Conservation (phyloP, 805 yeast species). For the Metschnikowia lachancei region DNA sequence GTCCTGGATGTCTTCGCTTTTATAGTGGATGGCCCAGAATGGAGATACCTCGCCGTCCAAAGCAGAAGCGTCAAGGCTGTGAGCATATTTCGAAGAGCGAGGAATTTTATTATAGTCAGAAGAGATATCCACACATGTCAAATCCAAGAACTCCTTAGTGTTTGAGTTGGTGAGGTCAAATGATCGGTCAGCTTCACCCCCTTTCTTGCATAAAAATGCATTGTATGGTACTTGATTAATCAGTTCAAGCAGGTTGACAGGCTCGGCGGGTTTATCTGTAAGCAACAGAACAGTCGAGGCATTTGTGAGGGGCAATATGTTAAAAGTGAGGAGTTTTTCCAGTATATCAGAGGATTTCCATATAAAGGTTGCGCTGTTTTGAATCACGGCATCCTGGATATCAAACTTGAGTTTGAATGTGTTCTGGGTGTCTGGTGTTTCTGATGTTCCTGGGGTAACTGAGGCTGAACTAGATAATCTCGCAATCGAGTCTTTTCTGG, state of each 20-base stretch:
- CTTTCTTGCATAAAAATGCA: constrained; percentile 17
- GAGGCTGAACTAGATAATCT: not conserved
- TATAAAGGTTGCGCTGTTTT: constrained; percentile 8
- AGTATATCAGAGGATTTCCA: constrained; percentile 10
- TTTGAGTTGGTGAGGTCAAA: constrained; percentile 39
- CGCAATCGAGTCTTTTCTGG: constrained; percentile 24
- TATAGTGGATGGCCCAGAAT: constrained; percentile 47
- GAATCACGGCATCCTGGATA: constrained; percentile 11
- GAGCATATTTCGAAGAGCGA: constrained; percentile 39
- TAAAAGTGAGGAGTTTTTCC: not conserved
- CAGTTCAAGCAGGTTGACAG: constrained; percentile 1
- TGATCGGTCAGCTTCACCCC: constrained; percentile 8
- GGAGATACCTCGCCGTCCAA: constrained; percentile 49
- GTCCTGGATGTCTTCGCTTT: constrained; percentile 34
- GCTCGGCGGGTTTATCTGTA: constrained; percentile 2
- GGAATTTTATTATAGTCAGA: constrained; percentile 40
- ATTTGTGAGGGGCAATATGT: constrained; percentile 12
- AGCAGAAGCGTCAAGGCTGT: constrained; percentile 51
- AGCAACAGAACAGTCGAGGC: constrained; percentile 17
- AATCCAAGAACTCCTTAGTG: constrained; percentile 34
- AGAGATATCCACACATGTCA: constrained; percentile 14
- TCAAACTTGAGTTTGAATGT: constrained; percentile 13
- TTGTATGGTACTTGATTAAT: constrained; percentile 4
- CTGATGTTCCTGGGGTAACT: too few relatives aligned
- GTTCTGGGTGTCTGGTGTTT: too few relatives aligned